Conservation (phyloP, 225 moss, liverwort and hornwort genomes). For the Asterella californica region DNA sequence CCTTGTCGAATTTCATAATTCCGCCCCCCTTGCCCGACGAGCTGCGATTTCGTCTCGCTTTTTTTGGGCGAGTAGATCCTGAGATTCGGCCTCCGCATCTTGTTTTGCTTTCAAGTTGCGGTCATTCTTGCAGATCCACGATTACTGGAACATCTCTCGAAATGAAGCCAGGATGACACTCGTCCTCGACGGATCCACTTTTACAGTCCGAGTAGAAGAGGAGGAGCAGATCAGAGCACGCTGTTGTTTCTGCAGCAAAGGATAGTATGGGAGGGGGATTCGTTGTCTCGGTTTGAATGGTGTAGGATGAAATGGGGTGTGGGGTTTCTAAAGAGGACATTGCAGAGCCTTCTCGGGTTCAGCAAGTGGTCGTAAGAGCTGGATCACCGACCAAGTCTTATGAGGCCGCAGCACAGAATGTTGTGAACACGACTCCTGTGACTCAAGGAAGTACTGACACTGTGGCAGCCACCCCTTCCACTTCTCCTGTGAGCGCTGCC, state of each 20-base stretch:
- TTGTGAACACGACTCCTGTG: constrained; percentile 14
- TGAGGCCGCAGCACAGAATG: constrained; percentile 25
- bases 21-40: not conserved
- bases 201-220: not conserved
- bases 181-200: not conserved
- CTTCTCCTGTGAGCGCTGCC: constrained; percentile 14
- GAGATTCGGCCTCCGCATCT: not conserved
- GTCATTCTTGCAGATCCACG: not conserved
- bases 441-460: not conserved
- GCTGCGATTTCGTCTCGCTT: not conserved
- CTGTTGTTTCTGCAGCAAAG: not conserved
- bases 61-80: not conserved
- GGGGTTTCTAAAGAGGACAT: constrained; percentile 45
- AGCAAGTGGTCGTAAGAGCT: constrained; percentile 26
- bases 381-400: constrained; percentile 36
- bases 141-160: not conserved
- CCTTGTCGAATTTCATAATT: not conserved
- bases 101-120: not conserved
- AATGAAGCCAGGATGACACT: not conserved
- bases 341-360: constrained; percentile 33
- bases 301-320: constrained; percentile 39
- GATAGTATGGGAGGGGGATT: not conserved
- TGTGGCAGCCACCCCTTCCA: not conserved
- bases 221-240: not conserved
- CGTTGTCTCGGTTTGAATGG: not conserved